These are phyloP conservation scores for Colletotrichum sp. DNA, from an alignment of 2,329 filamentous ascomycete genomes.

Conservation along the genomic window DNA sequence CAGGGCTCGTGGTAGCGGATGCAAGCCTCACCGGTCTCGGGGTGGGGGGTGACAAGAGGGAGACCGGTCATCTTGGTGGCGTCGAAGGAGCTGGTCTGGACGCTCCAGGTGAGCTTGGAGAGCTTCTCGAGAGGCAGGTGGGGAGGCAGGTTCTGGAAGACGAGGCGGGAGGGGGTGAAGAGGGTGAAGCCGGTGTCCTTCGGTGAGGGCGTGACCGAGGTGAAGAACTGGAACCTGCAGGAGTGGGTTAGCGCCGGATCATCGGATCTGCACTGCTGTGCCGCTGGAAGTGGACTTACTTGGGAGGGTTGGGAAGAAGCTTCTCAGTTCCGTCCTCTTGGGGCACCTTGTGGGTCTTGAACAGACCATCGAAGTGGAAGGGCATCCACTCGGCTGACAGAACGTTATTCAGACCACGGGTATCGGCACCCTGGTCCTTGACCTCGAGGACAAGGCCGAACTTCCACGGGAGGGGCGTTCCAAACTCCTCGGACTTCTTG, in stretches of 20 bases:
- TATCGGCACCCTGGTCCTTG: conserved; percentile 50
- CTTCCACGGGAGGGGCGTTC: conserved; percentile 55
- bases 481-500: conserved; percentile 51
- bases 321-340: conserved; percentile 44
- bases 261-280: not conserved
- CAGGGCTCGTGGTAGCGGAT: conserved; percentile 61
- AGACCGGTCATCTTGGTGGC: conserved; percentile 46
- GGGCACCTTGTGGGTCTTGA: conserved; percentile 51
- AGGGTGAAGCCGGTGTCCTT: conserved; percentile 58
- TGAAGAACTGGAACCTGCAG: conserved; percentile 56
- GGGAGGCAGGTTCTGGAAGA: conserved; percentile 51
- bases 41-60: conserved; percentile 50
- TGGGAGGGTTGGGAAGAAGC: conserved; percentile 47
- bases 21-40: conserved; percentile 49
- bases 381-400: conserved; percentile 61
- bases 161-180: conserved; percentile 55
- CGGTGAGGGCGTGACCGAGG: conserved; percentile 49
- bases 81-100: conserved; percentile 53
- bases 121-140: conserved; percentile 41
- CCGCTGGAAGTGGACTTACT: conserved; percentile 30
- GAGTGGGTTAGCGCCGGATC: not conserved
- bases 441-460: conserved; percentile 58
- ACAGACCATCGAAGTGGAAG: conserved; percentile 62
- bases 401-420: conserved; percentile 55
- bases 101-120: conserved; percentile 49